Base-by-base conservation (phyloP, 31 red algal species). In the Porphyra umbilicalis region DNA sequence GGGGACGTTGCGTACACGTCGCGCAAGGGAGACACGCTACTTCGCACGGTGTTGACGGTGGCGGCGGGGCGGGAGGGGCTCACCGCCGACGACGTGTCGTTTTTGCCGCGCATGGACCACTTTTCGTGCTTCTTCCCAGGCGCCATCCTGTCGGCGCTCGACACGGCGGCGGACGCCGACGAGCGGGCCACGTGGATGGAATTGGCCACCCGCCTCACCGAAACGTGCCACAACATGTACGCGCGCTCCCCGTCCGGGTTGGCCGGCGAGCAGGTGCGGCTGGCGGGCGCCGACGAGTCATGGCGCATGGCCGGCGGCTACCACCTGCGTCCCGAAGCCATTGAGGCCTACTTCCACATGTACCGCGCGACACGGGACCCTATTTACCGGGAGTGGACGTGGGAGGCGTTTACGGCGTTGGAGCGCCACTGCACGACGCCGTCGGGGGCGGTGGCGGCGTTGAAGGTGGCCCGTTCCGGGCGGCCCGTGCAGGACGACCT, bases 311-410 rank as follows among this genome's bases (percentile, higher is more conserved):
- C 35, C 10, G 85, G 89, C 34, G 83, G 89, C 35, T 95, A 98
- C 82, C 77, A 90, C 25, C 86, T 92, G 71, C 92, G 96, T 7
- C 96, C 96, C 10, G 96, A 98, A 71, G 85, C 89, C 68, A 80
- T 95, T 13, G 96, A 98, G 81, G 93, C 93, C 78, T 88, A 93
- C 31, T 98, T 98, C 76, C 95, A 95, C 81, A 83, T 98, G 85
- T 94, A 83, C 68, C 80, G 96, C 36, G 44, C 91, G 44, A 98
- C 93, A 1, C 36, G 78, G 32, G 77, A 98, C 37, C 85, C 85
- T 29, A 93, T 91, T 38, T 97, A 93, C 77, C 83, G 94, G 6
- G 86, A 88, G 34, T 97, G 92, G 79, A 91, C 90, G 40, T 97
- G 94, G 94, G 29, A 75, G 15, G 85, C 93, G 10, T 97, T 97